Evolutionary conservation across 2,329 filamentous ascomycete species (phyloP).

Genomic region (Tympanopsis confertula): DNA sequence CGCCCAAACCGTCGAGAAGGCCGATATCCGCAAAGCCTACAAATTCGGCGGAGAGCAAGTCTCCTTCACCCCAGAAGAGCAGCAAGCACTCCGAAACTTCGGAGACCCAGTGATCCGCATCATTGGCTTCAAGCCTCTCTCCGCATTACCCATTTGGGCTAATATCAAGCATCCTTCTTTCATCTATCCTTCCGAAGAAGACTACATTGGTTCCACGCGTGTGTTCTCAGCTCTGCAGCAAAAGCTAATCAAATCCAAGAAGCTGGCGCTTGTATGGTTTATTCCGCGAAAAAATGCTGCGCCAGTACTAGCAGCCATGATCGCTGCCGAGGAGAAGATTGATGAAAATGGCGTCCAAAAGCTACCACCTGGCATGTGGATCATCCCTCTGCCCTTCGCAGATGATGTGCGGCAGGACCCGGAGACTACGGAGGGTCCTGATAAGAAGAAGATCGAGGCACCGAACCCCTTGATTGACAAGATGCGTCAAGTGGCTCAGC

Average conservation of each 20-base stretch:
- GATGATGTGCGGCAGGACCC: slow-evolving; percentile 76
- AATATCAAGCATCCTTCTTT: slow-evolving; percentile 79
- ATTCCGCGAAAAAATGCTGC: slow-evolving; percentile 70
- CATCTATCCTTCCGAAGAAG: slow-evolving; percentile 85
- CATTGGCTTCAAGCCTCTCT: slow-evolving; percentile 82
- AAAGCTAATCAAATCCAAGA: slow-evolving; percentile 68
- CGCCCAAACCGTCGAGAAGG: slow-evolving; percentile 63
- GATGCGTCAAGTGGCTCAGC: slow-evolving; percentile 74
- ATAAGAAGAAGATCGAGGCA: slow-evolving; percentile 38
- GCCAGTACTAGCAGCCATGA: slow-evolving; percentile 68
- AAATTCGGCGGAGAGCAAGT: slow-evolving; percentile 90
- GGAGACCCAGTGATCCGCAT: slow-evolving; percentile 75
- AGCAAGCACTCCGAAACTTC: slow-evolving; percentile 66
- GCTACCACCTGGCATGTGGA: slow-evolving; percentile 76
- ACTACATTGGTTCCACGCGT: slow-evolving; percentile 79
- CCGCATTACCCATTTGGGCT: slow-evolving; percentile 68
- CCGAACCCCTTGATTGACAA: slow-evolving; percentile 65
- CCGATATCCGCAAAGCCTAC: slow-evolving; percentile 80
- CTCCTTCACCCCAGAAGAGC: slow-evolving; percentile 74
- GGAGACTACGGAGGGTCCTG: slow-evolving; percentile 51
- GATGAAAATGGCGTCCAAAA: slow-evolving; percentile 58
- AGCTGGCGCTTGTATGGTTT: slow-evolving; percentile 82
- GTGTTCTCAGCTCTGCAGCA: slow-evolving; percentile 86
- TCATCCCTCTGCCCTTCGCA: slow-evolving; percentile 76
- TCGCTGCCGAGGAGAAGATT: slow-evolving; percentile 59